Conservation (phyloP, 352 stramenopile species). For the Peronosclerospora sorghi region DNA sequence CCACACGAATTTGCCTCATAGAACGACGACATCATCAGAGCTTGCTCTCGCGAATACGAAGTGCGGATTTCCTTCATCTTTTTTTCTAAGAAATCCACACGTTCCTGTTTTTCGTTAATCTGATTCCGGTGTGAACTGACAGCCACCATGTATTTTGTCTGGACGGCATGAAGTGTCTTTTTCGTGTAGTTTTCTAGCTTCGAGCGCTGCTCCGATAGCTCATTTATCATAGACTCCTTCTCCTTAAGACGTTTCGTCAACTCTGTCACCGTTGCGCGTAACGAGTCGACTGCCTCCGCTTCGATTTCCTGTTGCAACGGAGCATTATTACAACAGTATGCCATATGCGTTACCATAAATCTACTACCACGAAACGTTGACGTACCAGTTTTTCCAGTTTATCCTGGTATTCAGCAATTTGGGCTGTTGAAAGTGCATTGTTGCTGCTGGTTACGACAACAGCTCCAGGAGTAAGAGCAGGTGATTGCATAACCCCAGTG, state of each 20-base stretch:
- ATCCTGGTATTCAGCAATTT: constrained; percentile 63
- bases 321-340: background rate
- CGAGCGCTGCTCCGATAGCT: constrained; percentile 70
- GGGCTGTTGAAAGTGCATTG: constrained; percentile 32
- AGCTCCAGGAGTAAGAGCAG: constrained; percentile 11
- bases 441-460: constrained; percentile 29
- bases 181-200: constrained; percentile 88
- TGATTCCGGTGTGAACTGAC: constrained; percentile 84
- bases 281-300: constrained; percentile 55
- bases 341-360: constrained; percentile 1
- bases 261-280: constrained; percentile 65
- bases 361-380: constrained; percentile 4
- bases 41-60: constrained; percentile 76
- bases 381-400: constrained; percentile 59
- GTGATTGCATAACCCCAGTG: constrained; percentile 16
- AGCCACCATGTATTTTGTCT: constrained; percentile 87
- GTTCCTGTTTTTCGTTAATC: constrained; percentile 78
- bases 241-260: constrained; percentile 82
- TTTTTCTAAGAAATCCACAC: constrained; percentile 77
- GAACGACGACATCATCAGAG: constrained; percentile 83
- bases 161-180: constrained; percentile 84
- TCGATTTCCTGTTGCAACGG: constrained; percentile 45
- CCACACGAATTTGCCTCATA: constrained; percentile 51
- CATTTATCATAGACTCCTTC: constrained; percentile 83
- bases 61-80: constrained; percentile 74